These are phyloP conservation scores for Pseudoturritis turrita DNA, from an alignment of 345 rosid species.

Conservation along the genomic window DNA sequence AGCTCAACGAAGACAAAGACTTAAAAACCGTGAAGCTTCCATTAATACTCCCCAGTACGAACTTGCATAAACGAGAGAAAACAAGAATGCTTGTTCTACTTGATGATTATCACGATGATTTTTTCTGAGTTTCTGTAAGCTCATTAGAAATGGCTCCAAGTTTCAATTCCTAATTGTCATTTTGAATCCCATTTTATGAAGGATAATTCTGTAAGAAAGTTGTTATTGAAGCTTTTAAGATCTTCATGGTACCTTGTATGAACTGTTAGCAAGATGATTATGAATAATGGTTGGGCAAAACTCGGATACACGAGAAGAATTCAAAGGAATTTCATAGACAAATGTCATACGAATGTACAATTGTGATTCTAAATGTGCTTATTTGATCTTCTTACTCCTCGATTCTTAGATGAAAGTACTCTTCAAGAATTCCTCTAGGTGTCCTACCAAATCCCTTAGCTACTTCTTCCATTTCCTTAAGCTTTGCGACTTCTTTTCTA, in stretches of 20 bases:
- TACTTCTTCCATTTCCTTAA: conserved; percentile 66
- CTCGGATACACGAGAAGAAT: neutral
- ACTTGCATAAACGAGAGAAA: conserved; percentile 11
- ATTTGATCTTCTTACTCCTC: conserved; percentile 28
- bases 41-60: conserved; percentile 15
- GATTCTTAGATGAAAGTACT: conserved; percentile 43
- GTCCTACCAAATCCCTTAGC: conserved; percentile 72
- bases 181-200: neutral
- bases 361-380: neutral
- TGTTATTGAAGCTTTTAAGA: neutral
- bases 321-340: neutral
- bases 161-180: neutral
- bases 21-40: conserved; percentile 30
- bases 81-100: neutral
- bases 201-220: neutral
- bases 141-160: neutral
- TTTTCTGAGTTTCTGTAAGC: neutral
- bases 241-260: neutral
- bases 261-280: neutral
- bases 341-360: conserved; percentile 5
- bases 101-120: neutral
- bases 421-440: conserved; percentile 46
- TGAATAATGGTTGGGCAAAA: neutral
- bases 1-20: conserved; percentile 28
- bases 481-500: conserved; percentile 47